Conservation (phyloP, 1,284 basidiomycete genomes). For the Malassezia sp. region DNA sequence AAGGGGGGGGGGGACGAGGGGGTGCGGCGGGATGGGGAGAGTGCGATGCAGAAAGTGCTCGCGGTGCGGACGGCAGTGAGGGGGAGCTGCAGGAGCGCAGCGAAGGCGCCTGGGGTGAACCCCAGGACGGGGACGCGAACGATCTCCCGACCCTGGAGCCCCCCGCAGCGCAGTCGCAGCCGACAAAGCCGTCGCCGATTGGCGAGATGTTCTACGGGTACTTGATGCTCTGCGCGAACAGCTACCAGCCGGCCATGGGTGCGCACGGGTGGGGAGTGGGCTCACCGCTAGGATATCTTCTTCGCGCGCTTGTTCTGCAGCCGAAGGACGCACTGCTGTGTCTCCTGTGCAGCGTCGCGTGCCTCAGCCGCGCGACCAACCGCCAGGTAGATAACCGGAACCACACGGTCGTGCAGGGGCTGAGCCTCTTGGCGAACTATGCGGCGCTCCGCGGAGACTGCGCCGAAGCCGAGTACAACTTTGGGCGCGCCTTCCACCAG, state of each 20-base stretch:
- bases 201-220: slow-evolving; percentile 73
- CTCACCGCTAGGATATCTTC: slow-evolving; percentile 62
- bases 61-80: background rate
- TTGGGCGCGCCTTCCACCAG: slow-evolving; percentile 78
- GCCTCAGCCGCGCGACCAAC: slow-evolving; percentile 76
- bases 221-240: slow-evolving; percentile 69
- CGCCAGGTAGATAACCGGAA: slow-evolving; percentile 87
- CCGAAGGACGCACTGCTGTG: slow-evolving; percentile 74
- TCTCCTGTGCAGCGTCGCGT: slow-evolving; percentile 68
- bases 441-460: slow-evolving; percentile 3
- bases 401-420: slow-evolving; percentile 50
- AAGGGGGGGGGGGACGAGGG: too few species aligned
- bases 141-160: background rate
- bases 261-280: slow-evolving; percentile 47
- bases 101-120: too few species aligned
- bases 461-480: slow-evolving; percentile 74
- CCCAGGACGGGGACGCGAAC: slow-evolving; percentile 1
- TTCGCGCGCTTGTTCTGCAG: slow-evolving; percentile 74
- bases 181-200: slow-evolving; percentile 51
- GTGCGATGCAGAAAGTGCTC: too few species aligned
- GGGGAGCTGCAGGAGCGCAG: too few species aligned
- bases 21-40: too few species aligned
- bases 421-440: slow-evolving; percentile 25
- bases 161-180: slow-evolving; percentile 4
- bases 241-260: slow-evolving; percentile 84